phyloP scores from a whole-genome alignment of 495 filamentous ascomycete genomes.

The Lasiosphaeris hirsuta region DNA sequence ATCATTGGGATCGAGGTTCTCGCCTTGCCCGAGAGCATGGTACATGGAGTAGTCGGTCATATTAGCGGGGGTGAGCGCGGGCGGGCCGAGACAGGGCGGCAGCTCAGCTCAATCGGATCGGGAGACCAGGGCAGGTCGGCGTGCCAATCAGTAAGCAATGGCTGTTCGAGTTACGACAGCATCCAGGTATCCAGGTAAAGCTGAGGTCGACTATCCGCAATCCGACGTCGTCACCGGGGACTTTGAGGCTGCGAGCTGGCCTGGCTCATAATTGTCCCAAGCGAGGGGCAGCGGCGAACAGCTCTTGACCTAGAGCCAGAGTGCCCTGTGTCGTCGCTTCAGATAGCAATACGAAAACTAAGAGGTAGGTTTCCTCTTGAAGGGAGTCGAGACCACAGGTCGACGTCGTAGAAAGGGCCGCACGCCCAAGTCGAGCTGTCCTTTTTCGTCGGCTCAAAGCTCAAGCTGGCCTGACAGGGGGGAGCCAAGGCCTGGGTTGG shows the following conservation, averaged over 20 bases:
- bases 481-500: neutral
- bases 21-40: constrained; percentile 65
- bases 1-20: constrained; percentile 59
- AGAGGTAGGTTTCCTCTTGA: neutral
- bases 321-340: neutral
- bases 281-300: no score
- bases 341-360: neutral
- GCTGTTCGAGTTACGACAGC: neutral
- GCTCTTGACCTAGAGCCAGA: no score
- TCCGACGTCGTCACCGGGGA: constrained; percentile 21
- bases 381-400: neutral
- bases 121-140: no score
- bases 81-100: neutral
- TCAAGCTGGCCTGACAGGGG: constrained; percentile 5
- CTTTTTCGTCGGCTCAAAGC: constrained; percentile 20
- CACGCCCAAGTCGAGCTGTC: constrained; percentile 23
- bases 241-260: constrained; percentile 7
- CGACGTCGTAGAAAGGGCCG: neutral
- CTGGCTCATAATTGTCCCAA: constrained; percentile 14
- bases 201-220: neutral
- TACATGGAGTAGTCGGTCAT: constrained; percentile 81
- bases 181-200: constrained; percentile 1
- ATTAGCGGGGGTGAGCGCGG: constrained; percentile 1
- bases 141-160: neutral
- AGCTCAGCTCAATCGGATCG: no score